Conservation (phyloP, 2,329 filamentous ascomycete species). For the Xylaria sp. region DNA sequence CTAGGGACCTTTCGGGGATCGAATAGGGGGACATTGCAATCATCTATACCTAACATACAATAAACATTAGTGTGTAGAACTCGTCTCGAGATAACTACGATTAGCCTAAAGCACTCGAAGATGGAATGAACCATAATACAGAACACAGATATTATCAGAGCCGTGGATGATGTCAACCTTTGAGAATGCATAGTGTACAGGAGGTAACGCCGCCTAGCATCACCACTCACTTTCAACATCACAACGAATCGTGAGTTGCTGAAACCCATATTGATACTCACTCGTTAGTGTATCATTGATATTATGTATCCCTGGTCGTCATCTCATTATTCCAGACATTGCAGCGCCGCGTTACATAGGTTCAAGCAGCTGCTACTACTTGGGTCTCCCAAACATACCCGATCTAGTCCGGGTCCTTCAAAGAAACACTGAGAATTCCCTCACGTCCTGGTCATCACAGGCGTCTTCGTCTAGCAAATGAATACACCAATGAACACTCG, state of each 20-base stretch:
- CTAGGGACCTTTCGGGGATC: too few relatives aligned
- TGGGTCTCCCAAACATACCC: neutral
- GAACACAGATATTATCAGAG: neutral
- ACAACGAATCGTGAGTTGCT: neutral
- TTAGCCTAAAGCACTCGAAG: neutral
- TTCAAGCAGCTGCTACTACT: neutral
- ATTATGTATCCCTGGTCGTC: neutral
- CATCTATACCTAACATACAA: neutral
- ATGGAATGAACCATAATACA: neutral
- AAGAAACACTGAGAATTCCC: neutral
- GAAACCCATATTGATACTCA: neutral
- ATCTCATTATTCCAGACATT: neutral
- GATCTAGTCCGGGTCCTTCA: too few relatives aligned
- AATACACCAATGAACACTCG: neutral
- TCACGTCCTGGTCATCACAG: too few relatives aligned
- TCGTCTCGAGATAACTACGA: neutral
- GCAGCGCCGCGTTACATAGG: too few relatives aligned
- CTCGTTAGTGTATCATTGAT: neutral
- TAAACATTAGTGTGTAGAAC: neutral
- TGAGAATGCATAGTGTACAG: neutral
- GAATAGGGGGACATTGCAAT: neutral
- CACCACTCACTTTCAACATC: neutral
- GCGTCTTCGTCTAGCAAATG: neutral
- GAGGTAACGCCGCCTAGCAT: neutral
- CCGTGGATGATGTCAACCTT: neutral